Conservation (phyloP, 257 asterid genomes). For the Forsythia viridissima region DNA sequence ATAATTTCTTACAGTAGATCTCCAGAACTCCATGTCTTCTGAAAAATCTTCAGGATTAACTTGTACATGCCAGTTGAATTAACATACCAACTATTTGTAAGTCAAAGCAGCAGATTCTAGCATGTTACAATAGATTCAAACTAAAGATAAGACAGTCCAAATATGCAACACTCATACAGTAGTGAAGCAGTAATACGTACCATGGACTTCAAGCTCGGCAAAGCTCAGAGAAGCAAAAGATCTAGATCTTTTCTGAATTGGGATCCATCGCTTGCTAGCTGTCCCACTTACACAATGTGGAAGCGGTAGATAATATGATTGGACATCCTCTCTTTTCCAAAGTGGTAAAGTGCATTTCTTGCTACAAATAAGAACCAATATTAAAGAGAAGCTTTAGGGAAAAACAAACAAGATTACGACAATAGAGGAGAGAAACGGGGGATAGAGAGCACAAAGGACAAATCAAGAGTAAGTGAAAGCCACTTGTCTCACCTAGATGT, state of each 20-base stretch:
- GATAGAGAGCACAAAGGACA: conserved; percentile 1
- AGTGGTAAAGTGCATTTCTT: conserved; percentile 55
- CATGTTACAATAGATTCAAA: background rate
- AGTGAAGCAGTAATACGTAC: conserved; percentile 38
- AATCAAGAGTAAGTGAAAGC: background rate
- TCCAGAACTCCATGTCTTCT: conserved; percentile 75
- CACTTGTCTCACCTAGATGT: conserved; percentile 61
- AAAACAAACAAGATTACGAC: background rate
- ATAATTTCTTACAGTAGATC: conserved; percentile 69
- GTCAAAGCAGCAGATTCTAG: conserved; percentile 8
- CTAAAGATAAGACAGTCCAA: conserved; percentile 4
- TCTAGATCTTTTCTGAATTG: conserved; percentile 65
- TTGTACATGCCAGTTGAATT: conserved; percentile 46
- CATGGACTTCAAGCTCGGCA: conserved; percentile 65
- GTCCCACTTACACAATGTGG: conserved; percentile 70
- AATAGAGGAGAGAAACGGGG: background rate
- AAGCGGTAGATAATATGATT: conserved; percentile 73
- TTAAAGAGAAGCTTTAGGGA: conserved; percentile 9
- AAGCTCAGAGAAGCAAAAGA: conserved; percentile 47
- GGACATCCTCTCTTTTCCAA: conserved; percentile 74
- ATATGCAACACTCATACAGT: background rate
- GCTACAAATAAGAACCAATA: conserved; percentile 32
- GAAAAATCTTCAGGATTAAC: conserved; percentile 65
- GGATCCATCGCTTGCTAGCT: conserved; percentile 72
- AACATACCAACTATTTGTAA: conserved; percentile 12